A percentile compares a stretch with the other conserved stretches of the same genome.
Conservation (phyloP, 192 early-diverging fungal species). For the Thoreauomyces humboldtii region DNA sequence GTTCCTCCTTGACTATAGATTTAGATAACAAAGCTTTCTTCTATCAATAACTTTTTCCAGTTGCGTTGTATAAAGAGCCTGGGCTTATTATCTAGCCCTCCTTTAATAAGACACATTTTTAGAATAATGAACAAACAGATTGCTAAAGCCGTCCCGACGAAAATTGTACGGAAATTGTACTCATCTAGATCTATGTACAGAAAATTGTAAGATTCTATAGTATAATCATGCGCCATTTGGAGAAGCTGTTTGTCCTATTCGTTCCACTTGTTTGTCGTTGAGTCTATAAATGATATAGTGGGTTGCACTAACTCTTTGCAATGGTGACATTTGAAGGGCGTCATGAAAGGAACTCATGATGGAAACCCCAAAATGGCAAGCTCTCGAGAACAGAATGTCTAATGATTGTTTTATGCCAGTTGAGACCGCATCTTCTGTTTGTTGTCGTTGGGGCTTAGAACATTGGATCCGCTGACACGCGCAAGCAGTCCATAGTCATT, state of each 20-base stretch:
- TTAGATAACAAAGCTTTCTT: too few relatives aligned
- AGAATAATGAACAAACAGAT: too few relatives aligned
- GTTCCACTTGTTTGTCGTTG: neutral
- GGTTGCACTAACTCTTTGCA: neutral
- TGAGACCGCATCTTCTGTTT: neutral
- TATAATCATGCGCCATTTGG: neutral
- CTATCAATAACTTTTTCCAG: too few relatives aligned
- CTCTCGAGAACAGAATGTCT: neutral
- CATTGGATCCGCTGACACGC: neutral
- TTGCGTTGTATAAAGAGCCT: too few relatives aligned
- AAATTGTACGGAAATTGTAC: too few relatives aligned
- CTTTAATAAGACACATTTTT: too few relatives aligned
- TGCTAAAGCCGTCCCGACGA: too few relatives aligned
- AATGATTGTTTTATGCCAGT: neutral
- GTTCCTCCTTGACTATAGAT: too few relatives aligned
- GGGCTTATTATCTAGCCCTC: too few relatives aligned
- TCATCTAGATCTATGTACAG: conserved; percentile 9
- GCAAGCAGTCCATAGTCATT: neutral
- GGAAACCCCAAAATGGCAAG: neutral
- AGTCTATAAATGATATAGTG: conserved; percentile 1
- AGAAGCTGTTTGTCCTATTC: neutral
- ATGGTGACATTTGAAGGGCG: neutral
- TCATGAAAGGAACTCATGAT: conserved; percentile 1
- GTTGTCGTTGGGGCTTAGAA: neutral
- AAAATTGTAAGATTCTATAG: neutral